These are phyloP conservation scores for Cystofilobasidium ferigula DNA, from an alignment of 768 basidiomycete species.

Conservation along the genomic window DNA sequence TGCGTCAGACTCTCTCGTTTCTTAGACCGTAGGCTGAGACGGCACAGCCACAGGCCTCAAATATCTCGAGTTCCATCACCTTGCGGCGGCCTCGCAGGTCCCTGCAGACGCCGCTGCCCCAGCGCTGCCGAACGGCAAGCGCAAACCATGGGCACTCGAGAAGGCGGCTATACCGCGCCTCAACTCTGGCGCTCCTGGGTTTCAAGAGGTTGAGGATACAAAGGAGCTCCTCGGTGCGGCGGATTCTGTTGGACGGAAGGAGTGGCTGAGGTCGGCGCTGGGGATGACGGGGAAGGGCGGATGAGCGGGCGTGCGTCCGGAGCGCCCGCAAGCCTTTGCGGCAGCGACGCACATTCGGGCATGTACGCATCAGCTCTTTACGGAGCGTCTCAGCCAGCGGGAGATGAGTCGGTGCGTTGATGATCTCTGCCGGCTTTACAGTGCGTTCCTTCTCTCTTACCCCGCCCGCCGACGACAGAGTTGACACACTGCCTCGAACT, in stretches of 20 bases:
- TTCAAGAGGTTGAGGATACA: slow-evolving; percentile 15
- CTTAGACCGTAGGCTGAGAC: not conserved
- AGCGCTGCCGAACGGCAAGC: not conserved
- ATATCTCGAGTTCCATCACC: slow-evolving; percentile 25
- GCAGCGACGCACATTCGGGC: too few species aligned
- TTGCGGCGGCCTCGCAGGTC: not conserved
- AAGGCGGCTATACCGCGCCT: not conserved
- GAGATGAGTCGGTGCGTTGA: too few species aligned
- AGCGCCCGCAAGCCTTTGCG: too few species aligned
- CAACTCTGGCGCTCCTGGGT: slow-evolving; percentile 1
- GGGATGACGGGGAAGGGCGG: slow-evolving; percentile 19
- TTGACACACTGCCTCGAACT: too few species aligned
- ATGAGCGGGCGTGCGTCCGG: too few species aligned
- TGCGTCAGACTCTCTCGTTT: not conserved
- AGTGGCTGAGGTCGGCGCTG: slow-evolving; percentile 17
- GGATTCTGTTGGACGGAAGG: slow-evolving; percentile 15
- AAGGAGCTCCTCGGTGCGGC: slow-evolving; percentile 18
- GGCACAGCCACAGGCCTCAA: slow-evolving; percentile 12
- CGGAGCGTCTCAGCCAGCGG: too few species aligned
- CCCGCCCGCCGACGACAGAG: too few species aligned
- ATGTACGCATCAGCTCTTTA: too few species aligned
- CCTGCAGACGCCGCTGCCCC: not conserved
- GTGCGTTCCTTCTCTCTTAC: too few species aligned
- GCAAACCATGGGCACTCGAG: not conserved
- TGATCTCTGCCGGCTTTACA: too few species aligned